Evolutionary conservation across 169 alveolate species (phyloP), one percentile per base, ranked within the genome.

Genomic region (Cryptosporidium viatorum): DNA sequence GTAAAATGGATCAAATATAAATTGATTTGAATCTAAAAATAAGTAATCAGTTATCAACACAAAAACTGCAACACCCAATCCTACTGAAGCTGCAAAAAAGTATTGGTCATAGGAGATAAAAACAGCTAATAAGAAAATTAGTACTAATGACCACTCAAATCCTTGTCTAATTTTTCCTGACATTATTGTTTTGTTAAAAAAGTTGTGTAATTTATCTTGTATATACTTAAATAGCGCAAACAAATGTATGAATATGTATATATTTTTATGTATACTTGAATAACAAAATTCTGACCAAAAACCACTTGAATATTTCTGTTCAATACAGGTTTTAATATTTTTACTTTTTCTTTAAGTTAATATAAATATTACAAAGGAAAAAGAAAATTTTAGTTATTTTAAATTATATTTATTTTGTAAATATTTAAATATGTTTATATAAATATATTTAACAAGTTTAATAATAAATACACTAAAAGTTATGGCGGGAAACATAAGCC

Each of bases 131-230:
- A 80, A 39, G 33, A 80, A 67, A n/a, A 80, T 8, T 1, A 80
- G 31, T 16, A 52, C 52, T 43, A 80, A 5, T 29, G 67, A n/a
- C 89, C 89, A 80, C 51, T 80, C 89, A 33, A 80, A 65, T 39
- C 89, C 89, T 14, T 80, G 89, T 21, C 89, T 60, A 60, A 80
- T 80, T 7, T 80, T 80, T 48, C 68, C 75, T n/a, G 89, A 60
- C 89, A 80, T 80, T 48, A 9, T 55, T 55, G 5, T 26, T 37
- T 23, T 23, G 0, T n/a, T n/a, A n/a, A n/a, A n/a, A 3, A 26
- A 7, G 31, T 55, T n/a, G 35, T 21, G 21, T 3, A 21, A 6
- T 55, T n/a, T 23, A 26, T 9, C 37, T 55, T 55, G 18, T 26
- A 14, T 48, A 26, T 55, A 55, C 14, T 23, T 16, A 5, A 51